These are phyloP conservation scores for Fusarium lyarnte DNA, from an alignment of 2,329 filamentous ascomycete genomes.

Conservation along the genomic window DNA sequence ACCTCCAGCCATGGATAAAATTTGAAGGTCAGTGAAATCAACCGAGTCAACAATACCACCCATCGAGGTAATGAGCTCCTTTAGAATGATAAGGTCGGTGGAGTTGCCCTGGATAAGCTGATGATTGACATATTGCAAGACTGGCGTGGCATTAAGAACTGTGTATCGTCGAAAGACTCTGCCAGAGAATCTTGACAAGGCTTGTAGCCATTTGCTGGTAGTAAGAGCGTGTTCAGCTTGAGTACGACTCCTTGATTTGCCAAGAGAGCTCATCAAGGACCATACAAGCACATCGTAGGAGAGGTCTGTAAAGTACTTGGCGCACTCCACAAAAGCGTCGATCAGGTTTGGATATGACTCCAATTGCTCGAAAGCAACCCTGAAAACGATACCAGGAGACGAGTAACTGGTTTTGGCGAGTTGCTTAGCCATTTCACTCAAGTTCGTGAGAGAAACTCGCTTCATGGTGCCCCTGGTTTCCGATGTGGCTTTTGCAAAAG, in stretches of 20 bases:
- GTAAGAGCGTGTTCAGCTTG: slow-evolving; percentile 72
- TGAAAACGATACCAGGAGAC: slow-evolving; percentile 91
- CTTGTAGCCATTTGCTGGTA: slow-evolving; percentile 91
- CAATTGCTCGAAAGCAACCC: slow-evolving; percentile 87
- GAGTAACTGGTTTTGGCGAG: slow-evolving; percentile 93
- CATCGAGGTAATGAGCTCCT: slow-evolving; percentile 92
- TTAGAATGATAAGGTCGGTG: slow-evolving; percentile 89
- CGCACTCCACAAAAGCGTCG: slow-evolving; percentile 92
- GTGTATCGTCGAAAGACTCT: slow-evolving; percentile 88
- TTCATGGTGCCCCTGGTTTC: slow-evolving; percentile 90
- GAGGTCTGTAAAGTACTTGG: slow-evolving; percentile 90
- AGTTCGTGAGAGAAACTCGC: slow-evolving; percentile 86
- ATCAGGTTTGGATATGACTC: slow-evolving; percentile 96
- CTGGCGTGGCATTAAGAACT: slow-evolving; percentile 82
- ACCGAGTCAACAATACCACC: slow-evolving; percentile 88
- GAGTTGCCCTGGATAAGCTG: slow-evolving; percentile 86
- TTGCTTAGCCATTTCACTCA: slow-evolving; percentile 84
- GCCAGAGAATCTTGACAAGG: slow-evolving; percentile 89
- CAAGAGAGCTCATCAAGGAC: slow-evolving; percentile 82
- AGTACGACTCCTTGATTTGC: slow-evolving; percentile 70
- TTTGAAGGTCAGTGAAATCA: slow-evolving; percentile 88
- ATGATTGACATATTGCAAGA: slow-evolving; percentile 88
- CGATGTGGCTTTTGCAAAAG: slow-evolving; percentile 78
- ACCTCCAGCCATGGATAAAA: slow-evolving; percentile 89
- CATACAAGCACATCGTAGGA: slow-evolving; percentile 95